Conservation (phyloP, 371 early-diverging fungal species). For the Mortierella sp. region DNA sequence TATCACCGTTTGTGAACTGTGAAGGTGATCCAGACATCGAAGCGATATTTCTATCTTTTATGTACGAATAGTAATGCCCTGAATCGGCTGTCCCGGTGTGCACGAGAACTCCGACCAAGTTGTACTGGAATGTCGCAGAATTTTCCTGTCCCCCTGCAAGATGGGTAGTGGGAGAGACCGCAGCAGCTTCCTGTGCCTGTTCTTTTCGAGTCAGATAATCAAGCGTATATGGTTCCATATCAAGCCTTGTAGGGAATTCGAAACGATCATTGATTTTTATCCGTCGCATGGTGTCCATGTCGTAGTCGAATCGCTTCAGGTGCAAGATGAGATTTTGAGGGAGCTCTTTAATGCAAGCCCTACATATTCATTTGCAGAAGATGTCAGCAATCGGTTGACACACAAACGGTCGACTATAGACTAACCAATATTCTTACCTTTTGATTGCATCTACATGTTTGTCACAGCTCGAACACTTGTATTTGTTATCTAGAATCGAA, state of each 20-base stretch:
- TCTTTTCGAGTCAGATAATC: conserved; percentile 59
- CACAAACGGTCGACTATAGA: no score
- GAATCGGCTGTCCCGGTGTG: conserved; percentile 72
- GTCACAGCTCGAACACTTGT: conserved; percentile 61
- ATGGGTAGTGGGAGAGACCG: conserved; percentile 23
- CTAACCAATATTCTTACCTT: conserved; percentile 39
- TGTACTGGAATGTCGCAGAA: conserved; percentile 53
- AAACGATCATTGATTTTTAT: conserved; percentile 67
- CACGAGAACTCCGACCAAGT: conserved; percentile 64
- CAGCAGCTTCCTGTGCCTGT: conserved; percentile 50
- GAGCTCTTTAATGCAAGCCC: conserved; percentile 61
- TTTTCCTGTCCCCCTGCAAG: conserved; percentile 19
- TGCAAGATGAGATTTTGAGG: conserved; percentile 66
- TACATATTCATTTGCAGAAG: conserved; percentile 13
- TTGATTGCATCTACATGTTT: conserved; percentile 68
- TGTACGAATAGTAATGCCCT: conserved; percentile 68
- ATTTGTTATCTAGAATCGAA: conserved; percentile 60
- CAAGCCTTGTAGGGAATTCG: conserved; percentile 61
- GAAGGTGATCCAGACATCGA: not conserved
- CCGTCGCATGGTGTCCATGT: conserved; percentile 63
- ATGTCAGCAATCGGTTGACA: not conserved
- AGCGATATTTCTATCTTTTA: conserved; percentile 55
- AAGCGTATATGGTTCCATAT: conserved; percentile 63
- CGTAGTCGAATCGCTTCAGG: conserved; percentile 70
- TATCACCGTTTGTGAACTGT: not conserved